phyloP scores from a whole-genome alignment of 768 basidiomycete genomes.

The Tulasnella sp. region DNA sequence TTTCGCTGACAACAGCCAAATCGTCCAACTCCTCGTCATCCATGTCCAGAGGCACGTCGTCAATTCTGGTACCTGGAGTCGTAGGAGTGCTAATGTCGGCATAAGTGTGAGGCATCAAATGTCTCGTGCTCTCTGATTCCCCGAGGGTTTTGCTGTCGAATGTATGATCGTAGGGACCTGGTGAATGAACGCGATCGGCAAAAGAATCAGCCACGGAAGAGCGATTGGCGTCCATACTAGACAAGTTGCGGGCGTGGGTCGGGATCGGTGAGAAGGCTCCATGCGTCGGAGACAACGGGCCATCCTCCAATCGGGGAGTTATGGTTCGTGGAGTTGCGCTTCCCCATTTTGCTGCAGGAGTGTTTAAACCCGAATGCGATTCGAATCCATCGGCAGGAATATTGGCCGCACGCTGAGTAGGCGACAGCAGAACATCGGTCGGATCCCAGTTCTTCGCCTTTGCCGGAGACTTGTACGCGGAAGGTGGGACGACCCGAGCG shows the following conservation, averaged over 20 bases:
- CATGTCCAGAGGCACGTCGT: slow-evolving; percentile 39
- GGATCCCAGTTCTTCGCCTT: slow-evolving; percentile 9
- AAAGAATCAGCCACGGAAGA: slow-evolving; percentile 14
- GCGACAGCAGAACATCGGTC: neutral
- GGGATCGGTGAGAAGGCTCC: neutral
- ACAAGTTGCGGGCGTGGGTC: neutral
- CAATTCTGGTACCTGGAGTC: slow-evolving; percentile 10
- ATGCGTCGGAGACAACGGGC: neutral
- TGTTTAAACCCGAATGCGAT: neutral
- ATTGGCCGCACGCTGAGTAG: neutral
- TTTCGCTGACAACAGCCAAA: slow-evolving; percentile 51
- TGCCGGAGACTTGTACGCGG: slow-evolving; percentile 5
- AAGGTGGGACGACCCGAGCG: slow-evolving; percentile 9
- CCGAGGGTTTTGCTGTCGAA: slow-evolving; percentile 14
- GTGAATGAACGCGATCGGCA: neutral
- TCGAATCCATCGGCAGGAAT: neutral
- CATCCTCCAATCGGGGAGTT: slow-evolving; percentile 5
- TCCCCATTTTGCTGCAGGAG: neutral
- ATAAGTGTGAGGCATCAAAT: slow-evolving; percentile 8
- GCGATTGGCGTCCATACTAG: neutral
- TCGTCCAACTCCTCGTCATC: slow-evolving; percentile 53
- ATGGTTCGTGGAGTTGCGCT: neutral
- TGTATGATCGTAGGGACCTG: neutral
- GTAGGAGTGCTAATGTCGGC: neutral
- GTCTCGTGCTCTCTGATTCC: slow-evolving; percentile 4